Evolutionary conservation across 345 rosid species (phyloP), one percentile per base, ranked within the genome.

Genomic region (Citrus sinensis): DNA sequence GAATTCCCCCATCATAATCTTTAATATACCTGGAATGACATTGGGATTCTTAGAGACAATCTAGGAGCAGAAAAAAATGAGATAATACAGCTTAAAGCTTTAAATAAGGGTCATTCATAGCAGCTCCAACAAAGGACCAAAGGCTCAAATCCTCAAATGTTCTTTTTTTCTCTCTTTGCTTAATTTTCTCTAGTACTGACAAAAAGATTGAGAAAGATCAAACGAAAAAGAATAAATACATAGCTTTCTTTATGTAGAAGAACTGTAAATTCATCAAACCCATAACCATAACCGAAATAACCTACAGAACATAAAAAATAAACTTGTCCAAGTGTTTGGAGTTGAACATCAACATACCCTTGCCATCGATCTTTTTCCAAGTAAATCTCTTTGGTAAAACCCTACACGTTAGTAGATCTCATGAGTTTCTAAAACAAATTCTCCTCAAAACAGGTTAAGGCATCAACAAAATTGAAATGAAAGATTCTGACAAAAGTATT

Each of bases 1-100:
- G 94, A 82, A 97, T 92, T 72, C 98, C 98, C 62, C 99, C 99
- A 84, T 94, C 99, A 90, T 94, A 97, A 78, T 97, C 99, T 88
- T 94, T 97, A 77, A 97, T 94, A 77, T 88, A 94, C 83, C 98
- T 94, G 80, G 61, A 74, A 82, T 71, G 60, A 54, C 32, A 69
- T 62, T 54, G 68, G 67, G 56, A 56, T 59, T 67, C 22, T 61
- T 42, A 73, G 10, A 9, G 60, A 66, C 16, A 68, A 32, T 35
- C 49, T 9, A 55, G 37, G 59, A 55, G 65, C 29, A 58, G n/a
- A 39, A 9, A 46, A 37, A 34, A 35, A 59, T 27, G 37, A 58
- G 20, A 58, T 20, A 16, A 35, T 4, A 37, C 20, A 24, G 55
- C 34, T 67, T 14, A 56, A 17, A 67, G 39, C 51, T 46, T 46